Conservation (phyloP, 1,284 basidiomycete species). For the Austroboletus novae-zelandiae region DNA sequence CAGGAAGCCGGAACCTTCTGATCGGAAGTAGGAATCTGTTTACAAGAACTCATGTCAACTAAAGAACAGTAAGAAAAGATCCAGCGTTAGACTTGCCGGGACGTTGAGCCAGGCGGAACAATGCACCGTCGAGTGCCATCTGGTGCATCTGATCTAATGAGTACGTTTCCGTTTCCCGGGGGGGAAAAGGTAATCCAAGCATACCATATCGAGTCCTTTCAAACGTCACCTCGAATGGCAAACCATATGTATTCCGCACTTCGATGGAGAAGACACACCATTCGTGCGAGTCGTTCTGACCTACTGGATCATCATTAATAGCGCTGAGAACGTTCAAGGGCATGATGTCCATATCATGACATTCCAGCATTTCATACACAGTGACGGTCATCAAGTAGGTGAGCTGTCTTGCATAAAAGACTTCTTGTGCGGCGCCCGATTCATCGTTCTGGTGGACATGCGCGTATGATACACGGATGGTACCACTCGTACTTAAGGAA, state of each 20-base stretch:
- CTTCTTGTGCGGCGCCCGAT: conserved; percentile 37
- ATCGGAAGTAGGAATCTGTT: conserved; percentile 78
- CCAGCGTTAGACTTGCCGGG: conserved; percentile 49
- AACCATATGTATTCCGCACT: conserved; percentile 84
- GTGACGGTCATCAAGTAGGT: conserved; percentile 85
- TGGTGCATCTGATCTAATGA: conserved; percentile 36
- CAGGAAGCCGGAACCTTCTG: conserved; percentile 60
- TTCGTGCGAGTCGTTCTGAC: conserved; percentile 48
- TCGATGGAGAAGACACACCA: conserved; percentile 88
- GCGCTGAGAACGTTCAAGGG: conserved; percentile 49
- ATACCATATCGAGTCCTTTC: conserved; percentile 61
- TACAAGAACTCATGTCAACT: conserved; percentile 4
- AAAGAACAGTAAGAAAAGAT: conserved; percentile 1
- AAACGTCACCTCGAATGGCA: conserved; percentile 86
- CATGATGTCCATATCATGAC: conserved; percentile 75
- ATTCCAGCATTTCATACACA: conserved; percentile 91
- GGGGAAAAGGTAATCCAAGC: conserved; percentile 10
- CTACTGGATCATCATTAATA: conserved; percentile 13
- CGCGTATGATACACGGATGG: conserved; percentile 83
- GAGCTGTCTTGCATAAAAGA: conserved; percentile 82
- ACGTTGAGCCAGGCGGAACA: conserved; percentile 82
- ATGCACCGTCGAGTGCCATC: conserved; percentile 51
- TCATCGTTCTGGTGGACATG: conserved; percentile 49
- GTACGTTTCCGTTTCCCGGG: not conserved
- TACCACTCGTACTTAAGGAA: conserved; percentile 64